Evolutionary conservation across 177 flowering plant genomes (phyloP), one percentile per base, ranked within the genome.

Genomic region (Viscum album): DNA sequence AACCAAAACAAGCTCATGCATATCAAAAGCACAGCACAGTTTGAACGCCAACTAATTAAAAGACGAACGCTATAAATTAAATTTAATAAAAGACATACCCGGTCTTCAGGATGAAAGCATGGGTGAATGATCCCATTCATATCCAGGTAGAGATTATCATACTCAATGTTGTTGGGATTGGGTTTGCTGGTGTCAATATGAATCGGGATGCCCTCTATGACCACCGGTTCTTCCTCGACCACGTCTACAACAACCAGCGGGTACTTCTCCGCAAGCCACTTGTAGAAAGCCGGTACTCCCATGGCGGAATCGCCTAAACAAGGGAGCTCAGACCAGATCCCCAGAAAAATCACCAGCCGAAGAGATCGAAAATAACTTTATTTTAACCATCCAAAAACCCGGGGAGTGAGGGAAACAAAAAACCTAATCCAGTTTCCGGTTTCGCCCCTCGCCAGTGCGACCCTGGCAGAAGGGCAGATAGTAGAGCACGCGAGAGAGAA

Each of bases 41-140:
- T 6, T 13, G 13, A 6, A 37, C 13, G 13, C 41, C 41, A 5
- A 37, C 10, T 6, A 37, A 37, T 37, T 5, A 37, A 6, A 37
- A 37, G 41, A 6, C 41, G 41, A 37, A 37, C 41, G 13, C 41
- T 37, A 37, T 5, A 37, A 37, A 37, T 37, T 13, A 13, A 37
- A 6, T 5, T 13, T 5, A 37, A 37, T 5, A 21, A 2, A 54
- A 28, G 60, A 5, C 29, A 23, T 86, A 91, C 98, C 76, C 93
- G 82, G 68, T 91, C 98, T 68, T 94, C 97, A 26, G 98, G 98
- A 67, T 94, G 97, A 65, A 94, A 94, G 60, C 98, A 94, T 7
- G 98, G 98, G 66, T 91, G 98, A 68, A 94, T 89, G 72, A 93
- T 90, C 45, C 92, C 96, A 70, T 93, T 93, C 98, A 90, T 93